Conservation (phyloP, 805 yeast species). For the Jamesozyma spencerorum region DNA sequence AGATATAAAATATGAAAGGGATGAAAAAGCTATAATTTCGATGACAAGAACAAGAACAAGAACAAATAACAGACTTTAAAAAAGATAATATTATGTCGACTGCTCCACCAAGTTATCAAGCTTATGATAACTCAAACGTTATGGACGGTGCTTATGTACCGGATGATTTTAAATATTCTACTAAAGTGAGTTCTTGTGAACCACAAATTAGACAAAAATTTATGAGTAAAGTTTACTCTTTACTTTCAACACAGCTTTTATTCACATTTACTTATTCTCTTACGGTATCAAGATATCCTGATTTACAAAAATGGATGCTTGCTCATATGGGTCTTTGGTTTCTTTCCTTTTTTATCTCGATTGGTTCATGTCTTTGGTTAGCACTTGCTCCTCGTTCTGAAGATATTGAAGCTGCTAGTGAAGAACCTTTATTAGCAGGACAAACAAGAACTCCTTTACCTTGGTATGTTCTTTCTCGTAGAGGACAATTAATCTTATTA, state of each 20-base stretch:
- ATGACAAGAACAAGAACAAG: too few relatives aligned
- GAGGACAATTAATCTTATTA: constrained; percentile 39
- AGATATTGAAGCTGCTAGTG: constrained; percentile 32
- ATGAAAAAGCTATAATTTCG: too few relatives aligned
- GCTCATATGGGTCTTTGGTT: constrained; percentile 50
- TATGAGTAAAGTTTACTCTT: constrained; percentile 67
- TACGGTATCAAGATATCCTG: constrained; percentile 13
- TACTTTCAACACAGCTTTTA: constrained; percentile 55
- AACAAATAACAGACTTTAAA: too few relatives aligned
- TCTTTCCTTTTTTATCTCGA: constrained; percentile 47
- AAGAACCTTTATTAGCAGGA: constrained; percentile 3
- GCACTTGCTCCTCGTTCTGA: constrained; percentile 54
- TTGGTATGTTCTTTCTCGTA: constrained; percentile 25
- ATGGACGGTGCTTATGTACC: constrained; percentile 26
- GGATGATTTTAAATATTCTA: constrained; percentile 77
- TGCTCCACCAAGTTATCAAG: constrained; percentile 5
- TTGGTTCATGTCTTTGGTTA: constrained; percentile 59
- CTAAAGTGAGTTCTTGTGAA: constrained; percentile 69
- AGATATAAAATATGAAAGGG: too few relatives aligned
- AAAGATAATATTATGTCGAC: background rate
- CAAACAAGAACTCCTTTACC: constrained; percentile 9
- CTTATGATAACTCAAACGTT: background rate
- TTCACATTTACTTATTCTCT: constrained; percentile 40
- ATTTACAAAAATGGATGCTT: constrained; percentile 41
- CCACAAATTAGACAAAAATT: constrained; percentile 67